Conservation (phyloP, 2,329 filamentous ascomycete species). For the Pseudogymnoascus sp. region DNA sequence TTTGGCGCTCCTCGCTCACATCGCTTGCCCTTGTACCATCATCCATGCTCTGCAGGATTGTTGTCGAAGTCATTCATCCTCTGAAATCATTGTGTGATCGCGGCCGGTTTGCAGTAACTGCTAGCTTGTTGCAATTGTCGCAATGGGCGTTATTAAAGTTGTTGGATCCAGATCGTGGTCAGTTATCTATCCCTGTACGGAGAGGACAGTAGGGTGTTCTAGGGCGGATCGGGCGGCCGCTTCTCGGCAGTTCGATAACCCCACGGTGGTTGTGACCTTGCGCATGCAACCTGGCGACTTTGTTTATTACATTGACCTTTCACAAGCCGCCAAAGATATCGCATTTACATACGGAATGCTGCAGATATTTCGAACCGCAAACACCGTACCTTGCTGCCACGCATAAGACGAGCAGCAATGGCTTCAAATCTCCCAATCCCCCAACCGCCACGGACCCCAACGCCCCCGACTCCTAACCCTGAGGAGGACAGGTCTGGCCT, state of each 20-base stretch:
- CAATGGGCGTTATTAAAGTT: not conserved
- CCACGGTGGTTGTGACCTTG: not conserved
- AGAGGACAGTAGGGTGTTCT: not conserved
- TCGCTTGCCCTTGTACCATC: conserved; percentile 7
- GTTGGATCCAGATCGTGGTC: not conserved
- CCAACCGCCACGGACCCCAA: conserved; percentile 54
- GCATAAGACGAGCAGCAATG: conserved; percentile 35
- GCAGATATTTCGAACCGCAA: not conserved
- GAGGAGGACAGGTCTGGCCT: conserved; percentile 27
- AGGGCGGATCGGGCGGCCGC: conserved; percentile 3
- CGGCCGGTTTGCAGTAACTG: not conserved
- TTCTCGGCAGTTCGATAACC: not conserved
- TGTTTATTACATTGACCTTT: conserved; percentile 4
- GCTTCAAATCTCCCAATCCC: conserved; percentile 51
- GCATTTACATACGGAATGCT: not conserved
- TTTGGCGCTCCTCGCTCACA: conserved; percentile 8
- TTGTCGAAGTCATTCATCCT: conserved; percentile 7
- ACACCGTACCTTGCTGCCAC: conserved; percentile 1
- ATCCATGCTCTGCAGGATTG: conserved; percentile 10
- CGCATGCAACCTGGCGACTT: conserved; percentile 2
- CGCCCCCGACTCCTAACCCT: conserved; percentile 46
- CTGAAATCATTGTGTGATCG: conserved; percentile 4
- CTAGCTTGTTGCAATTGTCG: not conserved
- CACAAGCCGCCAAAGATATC: not conserved
- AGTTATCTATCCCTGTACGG: not conserved